Evolutionary conservation across 148 eudicot species (phyloP), one percentile per base, ranked within the genome.

Genomic region (Camellia japonica): DNA sequence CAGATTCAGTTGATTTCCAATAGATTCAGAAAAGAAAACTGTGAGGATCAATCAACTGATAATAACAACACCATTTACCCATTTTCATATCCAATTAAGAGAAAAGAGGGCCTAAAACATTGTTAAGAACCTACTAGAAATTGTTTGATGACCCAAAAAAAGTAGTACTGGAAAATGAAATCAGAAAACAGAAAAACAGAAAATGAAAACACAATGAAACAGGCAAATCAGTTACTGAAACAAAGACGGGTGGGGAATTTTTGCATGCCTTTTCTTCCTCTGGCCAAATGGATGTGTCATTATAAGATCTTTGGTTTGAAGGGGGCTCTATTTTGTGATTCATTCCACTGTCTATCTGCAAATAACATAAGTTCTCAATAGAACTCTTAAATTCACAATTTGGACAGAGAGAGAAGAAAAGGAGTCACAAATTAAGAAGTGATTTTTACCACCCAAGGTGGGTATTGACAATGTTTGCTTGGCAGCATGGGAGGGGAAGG

Each of bases 261-360:
- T 8, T 18, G 46, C 52, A 5, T 69, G 52, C 73, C 73, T 69
- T 69, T 6, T 44, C 54, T 46, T 69, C 23, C 30, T 16, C 30
- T 44, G 52, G 51, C 11, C 12, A n/a, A 7, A 2, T 4, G 14
- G 55, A 69, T 19, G 14, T 46, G 23, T 46, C n/a, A 12, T 9
- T 69, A n/a, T 5, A 8, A 16, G 52, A 18, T 69, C 55, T 69
- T 69, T 69, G 73, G 68, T 69, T 44, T 44, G 54, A 69, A 69
- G 54, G 73, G 73, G 10, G 23, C 54, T 69, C 73, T 69, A 44
- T 46, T 8, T 44, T 20, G 46, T 69, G 73, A 69, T 69, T 16
- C 73, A 69, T 7, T 44, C 73, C 73, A 43, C 12, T 43, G 49
- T 69, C 46, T 55, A 69, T 44, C 73, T 69, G 55, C 2, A 15